A percentile compares a stretch with the other conserved stretches of the same genome.
Conservation (phyloP, 176 grass and related monocot species). For the Cocos nucifera region DNA sequence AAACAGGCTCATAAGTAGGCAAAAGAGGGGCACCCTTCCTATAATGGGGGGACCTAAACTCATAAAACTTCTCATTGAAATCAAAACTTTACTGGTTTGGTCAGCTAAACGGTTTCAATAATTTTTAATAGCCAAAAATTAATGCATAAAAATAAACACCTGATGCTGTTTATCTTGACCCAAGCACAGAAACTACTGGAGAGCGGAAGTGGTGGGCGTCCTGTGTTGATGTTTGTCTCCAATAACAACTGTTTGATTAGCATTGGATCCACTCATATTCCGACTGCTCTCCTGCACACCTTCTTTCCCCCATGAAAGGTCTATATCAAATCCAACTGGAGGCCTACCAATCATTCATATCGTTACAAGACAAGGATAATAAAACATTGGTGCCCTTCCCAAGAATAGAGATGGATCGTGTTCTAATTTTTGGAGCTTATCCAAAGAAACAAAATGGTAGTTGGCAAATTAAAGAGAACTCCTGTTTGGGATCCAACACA, state of each 20-base stretch:
- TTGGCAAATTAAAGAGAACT: no score
- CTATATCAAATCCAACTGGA: background rate
- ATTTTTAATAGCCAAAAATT: no score
- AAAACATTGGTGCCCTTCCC: no score
- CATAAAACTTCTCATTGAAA: background rate
- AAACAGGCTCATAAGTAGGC: no score
- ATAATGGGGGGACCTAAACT: background rate
- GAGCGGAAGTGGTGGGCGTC: background rate
- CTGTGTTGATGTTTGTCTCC: conserved; percentile 7
- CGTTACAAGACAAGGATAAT: no score
- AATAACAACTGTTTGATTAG: background rate
- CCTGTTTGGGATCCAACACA: no score
- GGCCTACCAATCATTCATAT: background rate
- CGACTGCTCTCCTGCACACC: no score
- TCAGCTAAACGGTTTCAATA: no score
- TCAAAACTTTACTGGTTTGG: background rate
- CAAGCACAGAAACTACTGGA: conserved; percentile 1
- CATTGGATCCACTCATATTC: background rate
- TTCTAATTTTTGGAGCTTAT: no score
- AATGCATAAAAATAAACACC: background rate
- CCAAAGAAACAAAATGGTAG: no score
- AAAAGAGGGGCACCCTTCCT: no score
- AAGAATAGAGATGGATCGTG: no score
- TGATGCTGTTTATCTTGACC: conserved; percentile 11
- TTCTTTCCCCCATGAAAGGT: background rate